A percentile compares a stretch with the other conserved stretches of the same genome.
These are phyloP conservation scores for Copromyces sp. DNA, from an alignment of 495 filamentous ascomycete genomes.

Conservation along the genomic window DNA sequence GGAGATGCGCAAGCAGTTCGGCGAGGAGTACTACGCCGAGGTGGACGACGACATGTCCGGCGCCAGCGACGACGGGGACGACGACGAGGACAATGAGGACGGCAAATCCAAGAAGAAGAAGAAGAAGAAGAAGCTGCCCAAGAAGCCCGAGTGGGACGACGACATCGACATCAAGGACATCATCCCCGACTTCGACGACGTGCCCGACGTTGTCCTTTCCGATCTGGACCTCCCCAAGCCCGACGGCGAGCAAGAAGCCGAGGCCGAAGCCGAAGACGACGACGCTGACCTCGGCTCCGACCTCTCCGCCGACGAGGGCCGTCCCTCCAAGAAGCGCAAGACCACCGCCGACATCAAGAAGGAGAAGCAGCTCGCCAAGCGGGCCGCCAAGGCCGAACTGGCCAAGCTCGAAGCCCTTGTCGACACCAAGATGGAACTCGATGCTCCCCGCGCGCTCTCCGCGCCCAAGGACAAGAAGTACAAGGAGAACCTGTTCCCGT, in stretches of 20 bases:
- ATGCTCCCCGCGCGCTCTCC: constrained; percentile 47
- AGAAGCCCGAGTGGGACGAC: constrained; percentile 93
- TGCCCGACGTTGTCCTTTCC: constrained; percentile 44
- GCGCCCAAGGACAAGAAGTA: constrained; percentile 13
- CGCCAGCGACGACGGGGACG: constrained; percentile 30
- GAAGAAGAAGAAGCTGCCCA: constrained; percentile 47
- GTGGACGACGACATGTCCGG: constrained; percentile 36
- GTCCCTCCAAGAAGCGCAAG: constrained; percentile 46
- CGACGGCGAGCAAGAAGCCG: constrained; percentile 27
- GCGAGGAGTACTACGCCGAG: constrained; percentile 77
- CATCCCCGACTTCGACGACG: constrained; percentile 71
- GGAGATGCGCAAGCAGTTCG: constrained; percentile 80
- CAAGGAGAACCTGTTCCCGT: constrained; percentile 27
- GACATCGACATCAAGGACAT: constrained; percentile 95
- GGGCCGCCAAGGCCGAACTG: constrained; percentile 63
- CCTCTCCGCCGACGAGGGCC: constrained; percentile 19
- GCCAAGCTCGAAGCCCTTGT: constrained; percentile 80
- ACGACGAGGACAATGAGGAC: constrained; percentile 13
- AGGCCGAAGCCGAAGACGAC: constrained; percentile 30
- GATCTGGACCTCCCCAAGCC: constrained; percentile 37
- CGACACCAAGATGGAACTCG: constrained; percentile 67
- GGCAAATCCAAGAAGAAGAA: constrained; percentile 5
- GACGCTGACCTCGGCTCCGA: constrained; percentile 12
- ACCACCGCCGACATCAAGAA: constrained; percentile 52
- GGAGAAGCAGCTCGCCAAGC: constrained; percentile 61